Evolutionary conservation across 495 filamentous ascomycete genomes (phyloP).

Genomic region (Xylaria intraflava): DNA sequence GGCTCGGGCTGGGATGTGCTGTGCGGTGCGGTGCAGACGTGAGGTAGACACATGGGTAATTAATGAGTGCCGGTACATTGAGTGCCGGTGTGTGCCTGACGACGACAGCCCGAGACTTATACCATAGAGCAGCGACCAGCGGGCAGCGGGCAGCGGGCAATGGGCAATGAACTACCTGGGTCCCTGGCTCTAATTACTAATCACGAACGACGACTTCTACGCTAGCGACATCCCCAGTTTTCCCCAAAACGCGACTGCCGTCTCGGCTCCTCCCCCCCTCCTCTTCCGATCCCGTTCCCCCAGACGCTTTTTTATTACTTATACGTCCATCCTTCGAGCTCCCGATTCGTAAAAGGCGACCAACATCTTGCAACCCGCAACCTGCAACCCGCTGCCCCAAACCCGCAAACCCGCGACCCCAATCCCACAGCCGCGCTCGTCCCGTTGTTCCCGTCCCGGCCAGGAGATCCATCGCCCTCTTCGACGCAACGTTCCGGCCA

Average conservation of each 20-base stretch:
- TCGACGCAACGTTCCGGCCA: background rate
- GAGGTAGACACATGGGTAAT: too few species aligned
- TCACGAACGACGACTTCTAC: background rate
- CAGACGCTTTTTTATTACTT: conserved; percentile 8
- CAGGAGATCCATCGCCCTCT: conserved; percentile 1
- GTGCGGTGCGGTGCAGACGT: too few species aligned
- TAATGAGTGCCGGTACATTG: too few species aligned
- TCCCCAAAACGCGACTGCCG: conserved; percentile 7
- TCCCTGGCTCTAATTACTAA: background rate
- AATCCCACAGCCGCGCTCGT: background rate
- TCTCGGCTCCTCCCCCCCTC: conserved; percentile 1
- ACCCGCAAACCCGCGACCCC: too few species aligned
- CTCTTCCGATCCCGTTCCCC: background rate
- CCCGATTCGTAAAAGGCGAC: conserved; percentile 11
- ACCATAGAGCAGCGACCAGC: too few species aligned
- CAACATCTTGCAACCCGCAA: conserved; percentile 9
- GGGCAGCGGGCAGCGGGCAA: too few species aligned
- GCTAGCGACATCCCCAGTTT: conserved; percentile 10
- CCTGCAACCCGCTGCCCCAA: too few species aligned
- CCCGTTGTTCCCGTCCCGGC: conserved; percentile 13
- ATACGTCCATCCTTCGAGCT: conserved; percentile 7
- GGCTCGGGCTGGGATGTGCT: too few species aligned
- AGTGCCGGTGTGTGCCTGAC: too few species aligned
- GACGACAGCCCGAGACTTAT: too few species aligned
- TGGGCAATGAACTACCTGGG: too few species aligned